Base-by-base conservation (phyloP, 352 stramenopile species). In the Phytophthora sp. region DNA sequence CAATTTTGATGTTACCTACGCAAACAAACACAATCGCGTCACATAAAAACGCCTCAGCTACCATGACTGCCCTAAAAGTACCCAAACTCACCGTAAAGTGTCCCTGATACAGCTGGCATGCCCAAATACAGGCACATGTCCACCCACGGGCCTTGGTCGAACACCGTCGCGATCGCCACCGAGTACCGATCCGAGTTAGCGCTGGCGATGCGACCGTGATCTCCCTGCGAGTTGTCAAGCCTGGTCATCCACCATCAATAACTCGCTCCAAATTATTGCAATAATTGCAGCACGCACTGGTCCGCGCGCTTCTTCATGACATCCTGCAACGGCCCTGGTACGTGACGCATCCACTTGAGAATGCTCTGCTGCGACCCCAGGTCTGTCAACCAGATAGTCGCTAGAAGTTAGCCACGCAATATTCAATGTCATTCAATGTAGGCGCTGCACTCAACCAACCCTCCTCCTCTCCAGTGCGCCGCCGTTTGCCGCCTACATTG, bases 121-220 rank as follows among this genome's bases (percentile, higher is more conserved):
- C 77, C 76, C 7, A 91, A 41, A 41, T 71, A 87, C 27, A 76
- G 61, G 50, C 87, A 95, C 79, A 95, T 93, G 11, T 91, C 80
- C 54, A 93, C 85, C 87, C 87, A 95, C 33, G 87, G 70, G 1
- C 87, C 87, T 36, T 90, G 66, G 53, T 95, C 87, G 66, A 95
- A 95, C 21, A 89, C 79, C 2, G 81, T 93, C 46, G 77, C 75
- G 39, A 91, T 88, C 9, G 63, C 41, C 20, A 81, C 74, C 0
- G 74, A 77, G 58, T 76, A 78, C 31, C 74, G 51, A 36, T 79
- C 74, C 29, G 73, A 84, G 1, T 78, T 77, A 11, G 62, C 73
- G 62, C 79, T 89, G 26, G 67, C 64, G 11, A 80, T 66, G 23
- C 76, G 63, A 21, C 66, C 76, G 35, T 59, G 39, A 6, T 73